Base-by-base conservation (phyloP, 129 eudicot genomes). In the Flaveria sonorensis region DNA sequence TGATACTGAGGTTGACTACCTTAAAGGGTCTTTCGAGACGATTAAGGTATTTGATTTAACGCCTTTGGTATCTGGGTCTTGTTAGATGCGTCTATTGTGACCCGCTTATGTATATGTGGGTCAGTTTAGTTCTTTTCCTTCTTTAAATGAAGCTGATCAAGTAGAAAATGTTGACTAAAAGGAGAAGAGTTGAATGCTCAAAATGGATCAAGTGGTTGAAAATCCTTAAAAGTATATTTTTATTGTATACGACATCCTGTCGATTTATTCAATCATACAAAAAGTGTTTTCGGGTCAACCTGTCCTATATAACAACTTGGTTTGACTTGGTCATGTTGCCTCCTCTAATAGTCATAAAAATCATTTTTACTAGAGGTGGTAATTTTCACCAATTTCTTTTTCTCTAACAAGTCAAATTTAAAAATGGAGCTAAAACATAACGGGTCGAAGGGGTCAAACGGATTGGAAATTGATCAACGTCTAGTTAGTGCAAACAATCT, bases 1-100 rank as follows among this genome's bases (percentile, higher is more conserved):
- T 68, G 96, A 89, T 68, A 80, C 84, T 2, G 97, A 89, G 80
- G 76, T 89, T 24, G 92, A 89, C 40, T 86, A 89, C 79, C 92
- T 92, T 48, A 77, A 78, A 60, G 86, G 91, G 71, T 92, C 96
- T 12, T 89, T 92, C 16, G 85, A 88, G 73, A 89, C 89, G 20
- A 77, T 92, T 6, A 87, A 92, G 97, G 97, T 89, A 87, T 69
- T 69, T 43, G 1, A 21, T 9, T 7, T 51, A 8, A 15, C 64
- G 26, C 30, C 64, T 63, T 80, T 72, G 65, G 46, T 72, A 6
- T 48, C 26, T 18, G n/a, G 68, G 8, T 26, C 42, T 15, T 20
- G 1, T 6, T 72, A 20, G 18, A 72, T 56, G 68, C 0, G 15
- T 36, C 12, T 32, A 23, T 60, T 20, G 28, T 24, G 19, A 7